Conservation (phyloP, 441 rosid species). For the Populus trichocarpa region DNA sequence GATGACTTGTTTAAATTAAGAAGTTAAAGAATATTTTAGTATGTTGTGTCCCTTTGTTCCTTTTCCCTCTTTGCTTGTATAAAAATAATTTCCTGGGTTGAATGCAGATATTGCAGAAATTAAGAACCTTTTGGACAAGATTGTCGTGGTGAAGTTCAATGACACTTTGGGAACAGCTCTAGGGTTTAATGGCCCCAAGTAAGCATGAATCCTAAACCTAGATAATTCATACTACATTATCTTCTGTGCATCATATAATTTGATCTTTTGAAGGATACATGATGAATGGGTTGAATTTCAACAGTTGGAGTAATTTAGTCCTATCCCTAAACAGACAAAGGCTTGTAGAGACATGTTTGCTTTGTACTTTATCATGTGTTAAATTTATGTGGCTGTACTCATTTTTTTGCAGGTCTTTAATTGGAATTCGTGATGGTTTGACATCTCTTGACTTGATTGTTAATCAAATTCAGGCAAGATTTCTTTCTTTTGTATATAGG, state of each 20-base stretch:
- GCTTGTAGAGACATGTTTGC: too few relatives aligned
- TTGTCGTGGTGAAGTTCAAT: conserved; percentile 52
- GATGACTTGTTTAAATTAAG: neutral
- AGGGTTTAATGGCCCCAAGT: conserved; percentile 56
- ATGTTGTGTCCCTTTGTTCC: neutral
- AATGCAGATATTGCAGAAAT: conserved; percentile 39
- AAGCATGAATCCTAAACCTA: conserved; percentile 20
- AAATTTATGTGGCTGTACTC: neutral
- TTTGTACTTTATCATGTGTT: neutral
- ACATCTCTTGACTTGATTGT: conserved; percentile 47
- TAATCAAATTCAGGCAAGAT: conserved; percentile 52
- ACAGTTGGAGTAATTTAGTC: too few relatives aligned
- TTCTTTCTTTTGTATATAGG: neutral
- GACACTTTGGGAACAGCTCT: conserved; percentile 39
- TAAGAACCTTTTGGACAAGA: conserved; percentile 47
- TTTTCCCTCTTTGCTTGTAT: neutral
- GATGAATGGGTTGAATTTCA: too few relatives aligned
- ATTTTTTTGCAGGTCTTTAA: conserved; percentile 40
- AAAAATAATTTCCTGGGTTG: neutral
- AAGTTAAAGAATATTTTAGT: neutral
- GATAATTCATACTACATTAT: neutral
- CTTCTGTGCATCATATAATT: neutral
- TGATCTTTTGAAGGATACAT: neutral
- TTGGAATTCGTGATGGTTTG: conserved; percentile 47
- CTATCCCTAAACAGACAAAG: too few relatives aligned